phyloP scores from a whole-genome alignment of 176 grass and related monocot genomes.

The Lolium rigidum region DNA sequence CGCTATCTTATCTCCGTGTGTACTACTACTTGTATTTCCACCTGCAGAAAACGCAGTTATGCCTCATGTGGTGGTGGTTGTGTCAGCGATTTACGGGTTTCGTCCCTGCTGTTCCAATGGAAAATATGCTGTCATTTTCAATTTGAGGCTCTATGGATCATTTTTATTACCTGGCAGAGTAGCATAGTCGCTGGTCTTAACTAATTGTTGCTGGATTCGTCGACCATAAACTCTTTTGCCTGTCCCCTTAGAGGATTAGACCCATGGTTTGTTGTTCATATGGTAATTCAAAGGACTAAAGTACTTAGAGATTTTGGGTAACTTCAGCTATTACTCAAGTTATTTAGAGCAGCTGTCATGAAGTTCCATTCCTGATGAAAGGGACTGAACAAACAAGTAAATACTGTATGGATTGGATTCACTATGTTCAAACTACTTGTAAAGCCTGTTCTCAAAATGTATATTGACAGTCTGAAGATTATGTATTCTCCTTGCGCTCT shows the following conservation, averaged over 20 bases:
- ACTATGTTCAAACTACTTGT: neutral
- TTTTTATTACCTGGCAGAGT: neutral
- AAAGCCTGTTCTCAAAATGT: slow-evolving; percentile 18
- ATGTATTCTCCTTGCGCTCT: neutral
- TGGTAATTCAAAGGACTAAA: neutral
- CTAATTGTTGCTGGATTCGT: neutral
- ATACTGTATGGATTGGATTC: neutral
- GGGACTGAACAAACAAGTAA: neutral
- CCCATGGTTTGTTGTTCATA: slow-evolving; percentile 9
- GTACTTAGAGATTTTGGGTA: neutral
- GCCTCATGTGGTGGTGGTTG: neutral
- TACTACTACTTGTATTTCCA: neutral
- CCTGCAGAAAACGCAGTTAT: neutral
- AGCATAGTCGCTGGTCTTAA: neutral
- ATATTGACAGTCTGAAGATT: neutral
- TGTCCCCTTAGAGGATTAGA: neutral
- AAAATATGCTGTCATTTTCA: slow-evolving; percentile 12
- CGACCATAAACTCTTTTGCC: neutral
- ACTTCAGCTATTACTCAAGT: neutral
- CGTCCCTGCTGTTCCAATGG: neutral
- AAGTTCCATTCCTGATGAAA: slow-evolving; percentile 10
- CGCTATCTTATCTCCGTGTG: neutral
- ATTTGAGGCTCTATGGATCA: neutral
- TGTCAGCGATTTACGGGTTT: neutral
- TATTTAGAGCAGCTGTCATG: neutral